phyloP scores from a whole-genome alignment of 768 basidiomycete genomes.

The Kwoniella bestiolae region DNA sequence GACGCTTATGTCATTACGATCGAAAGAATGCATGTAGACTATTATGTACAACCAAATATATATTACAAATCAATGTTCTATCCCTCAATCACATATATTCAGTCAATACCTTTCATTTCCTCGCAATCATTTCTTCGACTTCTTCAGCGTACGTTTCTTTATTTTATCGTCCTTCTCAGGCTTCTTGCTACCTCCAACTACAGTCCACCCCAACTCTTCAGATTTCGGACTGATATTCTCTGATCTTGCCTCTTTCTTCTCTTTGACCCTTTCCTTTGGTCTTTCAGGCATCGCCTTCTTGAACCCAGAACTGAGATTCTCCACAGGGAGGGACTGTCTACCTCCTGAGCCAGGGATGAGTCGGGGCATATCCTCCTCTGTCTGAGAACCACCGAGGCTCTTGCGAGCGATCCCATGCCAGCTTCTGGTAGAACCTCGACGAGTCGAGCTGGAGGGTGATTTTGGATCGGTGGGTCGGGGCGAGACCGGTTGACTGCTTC shows the following conservation, averaged over 20 bases:
- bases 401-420: neutral
- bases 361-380: neutral
- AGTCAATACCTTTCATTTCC: too few species aligned
- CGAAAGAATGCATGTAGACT: neutral
- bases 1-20: neutral
- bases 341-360: constrained; percentile 14
- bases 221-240: neutral
- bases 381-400: neutral
- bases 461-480: neutral
- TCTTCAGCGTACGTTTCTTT: neutral
- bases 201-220: neutral
- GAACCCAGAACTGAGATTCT: neutral
- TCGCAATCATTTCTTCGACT: neutral
- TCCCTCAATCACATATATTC: neutral
- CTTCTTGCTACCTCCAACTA: neutral
- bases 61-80: neutral
- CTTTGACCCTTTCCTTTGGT: neutral
- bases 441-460: neutral
- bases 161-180: neutral
- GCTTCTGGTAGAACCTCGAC: neutral
- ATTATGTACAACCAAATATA: too few species aligned
- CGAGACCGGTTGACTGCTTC: neutral
- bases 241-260: neutral
- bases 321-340: neutral
- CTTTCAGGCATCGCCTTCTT: neutral